A percentile compares a stretch with the other conserved stretches of the same genome.
These are phyloP conservation scores for Trichosporon inkin DNA, from an alignment of 1,284 basidiomycete genomes.

Conservation along the genomic window DNA sequence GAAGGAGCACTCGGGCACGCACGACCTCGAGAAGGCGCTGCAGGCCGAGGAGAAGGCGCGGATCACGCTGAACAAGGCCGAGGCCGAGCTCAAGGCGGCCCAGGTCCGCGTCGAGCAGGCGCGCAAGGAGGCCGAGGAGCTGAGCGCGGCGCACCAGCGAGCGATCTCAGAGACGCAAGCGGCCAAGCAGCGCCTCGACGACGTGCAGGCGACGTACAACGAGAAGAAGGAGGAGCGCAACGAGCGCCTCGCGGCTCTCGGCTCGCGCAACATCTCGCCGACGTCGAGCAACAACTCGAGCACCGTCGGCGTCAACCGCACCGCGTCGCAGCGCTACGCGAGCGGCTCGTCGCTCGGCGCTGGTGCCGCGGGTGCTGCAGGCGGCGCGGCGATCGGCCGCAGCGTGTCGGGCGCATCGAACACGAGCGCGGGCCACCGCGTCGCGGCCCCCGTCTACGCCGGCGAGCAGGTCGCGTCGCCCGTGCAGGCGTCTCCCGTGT, in stretches of 20 bases:
- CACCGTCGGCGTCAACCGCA: not conserved
- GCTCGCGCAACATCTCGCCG: not conserved
- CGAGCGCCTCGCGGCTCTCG: conserved; percentile 7
- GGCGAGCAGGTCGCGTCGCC: not conserved
- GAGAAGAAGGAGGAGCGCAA: conserved; percentile 23
- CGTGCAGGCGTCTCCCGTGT: not conserved
- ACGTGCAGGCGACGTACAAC: not conserved
- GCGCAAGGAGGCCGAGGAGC: not conserved
- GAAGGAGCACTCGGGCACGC: not conserved
- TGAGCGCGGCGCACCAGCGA: not conserved
- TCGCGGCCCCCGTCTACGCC: not conserved
- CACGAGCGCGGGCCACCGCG: not conserved
- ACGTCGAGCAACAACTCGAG: not conserved
- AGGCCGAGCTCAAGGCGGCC: not conserved
- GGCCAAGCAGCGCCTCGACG: not conserved
- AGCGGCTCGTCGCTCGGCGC: not conserved
- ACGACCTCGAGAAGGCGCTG: not conserved
- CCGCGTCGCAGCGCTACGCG: not conserved
- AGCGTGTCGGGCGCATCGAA: not conserved
- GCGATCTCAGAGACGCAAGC: not conserved
- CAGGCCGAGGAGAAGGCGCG: conserved; percentile 6
- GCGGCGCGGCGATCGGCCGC: not conserved
- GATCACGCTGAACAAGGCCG: conserved; percentile 1
- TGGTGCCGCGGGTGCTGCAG: not conserved
- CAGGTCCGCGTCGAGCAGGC: not conserved